Evolutionary conservation across 495 filamentous ascomycete species (phyloP).

Genomic region (Hyphodiscus hymeniophilus): DNA sequence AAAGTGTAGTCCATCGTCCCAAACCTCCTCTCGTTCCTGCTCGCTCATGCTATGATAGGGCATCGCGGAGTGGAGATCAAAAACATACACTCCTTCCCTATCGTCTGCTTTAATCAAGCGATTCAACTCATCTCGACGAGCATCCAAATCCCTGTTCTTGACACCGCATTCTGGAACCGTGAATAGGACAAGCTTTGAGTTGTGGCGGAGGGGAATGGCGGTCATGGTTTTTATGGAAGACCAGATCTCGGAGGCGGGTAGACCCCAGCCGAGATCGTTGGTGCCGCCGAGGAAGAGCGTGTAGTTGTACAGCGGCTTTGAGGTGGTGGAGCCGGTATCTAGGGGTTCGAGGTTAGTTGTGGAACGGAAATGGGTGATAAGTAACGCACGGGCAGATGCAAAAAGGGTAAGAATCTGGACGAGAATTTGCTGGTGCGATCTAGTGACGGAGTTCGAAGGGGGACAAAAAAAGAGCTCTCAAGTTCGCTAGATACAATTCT

Average conservation of each 20-base stretch:
- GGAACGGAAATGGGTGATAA: too few relatives aligned
- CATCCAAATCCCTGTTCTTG: conserved; percentile 23
- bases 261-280: conserved; percentile 18
- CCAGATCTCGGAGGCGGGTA: not conserved
- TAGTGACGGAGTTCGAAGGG: too few relatives aligned
- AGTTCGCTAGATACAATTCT: too few relatives aligned
- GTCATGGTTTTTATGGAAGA: not conserved
- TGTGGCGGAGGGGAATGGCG: conserved; percentile 18
- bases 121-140: conserved; percentile 41
- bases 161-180: conserved; percentile 47
- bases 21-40: conserved; percentile 36
- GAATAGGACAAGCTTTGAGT: conserved; percentile 47
- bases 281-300: conserved; percentile 23
- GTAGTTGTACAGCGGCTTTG: conserved; percentile 1
- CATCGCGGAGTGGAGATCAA: conserved; percentile 44
- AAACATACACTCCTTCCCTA: conserved; percentile 37
- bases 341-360: not conserved
- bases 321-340: not conserved
- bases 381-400: too few relatives aligned
- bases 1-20: conserved; percentile 57
- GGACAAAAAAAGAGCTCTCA: too few relatives aligned
- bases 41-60: conserved; percentile 41
- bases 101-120: conserved; percentile 36
- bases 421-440: too few relatives aligned
- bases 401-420: too few relatives aligned